Base-by-base conservation (phyloP, 768 basidiomycete genomes). In the Filobasidium floriforme region DNA sequence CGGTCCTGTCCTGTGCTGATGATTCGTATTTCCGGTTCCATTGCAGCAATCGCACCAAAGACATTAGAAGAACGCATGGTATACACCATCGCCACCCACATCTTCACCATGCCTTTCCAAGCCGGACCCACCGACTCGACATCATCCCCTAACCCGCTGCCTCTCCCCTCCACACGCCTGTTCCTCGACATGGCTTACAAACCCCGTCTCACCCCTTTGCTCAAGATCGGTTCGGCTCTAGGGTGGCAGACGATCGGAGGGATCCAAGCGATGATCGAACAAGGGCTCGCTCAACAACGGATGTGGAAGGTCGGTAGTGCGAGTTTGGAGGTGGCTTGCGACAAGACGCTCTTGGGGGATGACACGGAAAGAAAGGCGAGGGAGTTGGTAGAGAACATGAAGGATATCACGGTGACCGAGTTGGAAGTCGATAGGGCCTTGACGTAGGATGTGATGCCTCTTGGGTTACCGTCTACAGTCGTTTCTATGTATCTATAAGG, bases 191-290 rank as follows among this genome's bases (percentile, higher is more conserved):
- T 65, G 64, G 64, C 64, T 22, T 65, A 65, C 57, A 65, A 72
- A 66, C 72, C 70, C 11, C 68, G 69, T n/a, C 37, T 59, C 22
- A 73, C 70, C 0, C 59, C 62, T 1, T 55, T 73, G 41, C 61
- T 67, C 61, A 52, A 61, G 28, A 55, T 73, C 41, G 72, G 69
- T 0, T 19, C 24, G 43, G 26, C 26, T 28, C 52, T 63, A 32
- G 64, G 57, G 5, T 68, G 67, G 67, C 55, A 68, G 29, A 51
- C 57, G 12, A 62, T 68, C 18, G 62, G 55, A 63, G 73, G 73
- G 5, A 68, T 71, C 61, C 70, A 74, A 46, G 71, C 73, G 7
- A 70, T 74, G 59, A 65, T 71, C 37, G 67, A 71, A 63, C 71
- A 74, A 65, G 72, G 66, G 0, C 32, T 66, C 15, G 69, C 69